These are phyloP conservation scores for Saturnispora mendoncae DNA, from an alignment of 805 yeast species.

Conservation along the genomic window DNA sequence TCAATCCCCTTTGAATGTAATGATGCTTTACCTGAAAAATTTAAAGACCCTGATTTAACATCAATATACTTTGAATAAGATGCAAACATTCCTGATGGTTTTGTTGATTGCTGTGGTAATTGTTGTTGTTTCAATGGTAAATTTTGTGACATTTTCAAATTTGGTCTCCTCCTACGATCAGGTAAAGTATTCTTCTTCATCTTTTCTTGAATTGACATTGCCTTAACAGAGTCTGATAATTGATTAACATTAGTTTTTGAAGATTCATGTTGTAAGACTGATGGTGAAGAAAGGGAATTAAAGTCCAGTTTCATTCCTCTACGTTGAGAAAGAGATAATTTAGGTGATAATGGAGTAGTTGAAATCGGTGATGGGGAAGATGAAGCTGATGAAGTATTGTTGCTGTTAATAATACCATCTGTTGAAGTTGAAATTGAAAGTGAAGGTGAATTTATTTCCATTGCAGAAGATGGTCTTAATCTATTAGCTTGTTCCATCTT, in stretches of 20 bases:
- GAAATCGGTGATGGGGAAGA: not conserved
- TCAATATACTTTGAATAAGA: conserved; percentile 83
- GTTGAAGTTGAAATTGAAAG: not conserved
- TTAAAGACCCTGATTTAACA: conserved; percentile 83
- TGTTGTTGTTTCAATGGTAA: not conserved
- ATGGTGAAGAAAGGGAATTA: conserved; percentile 10
- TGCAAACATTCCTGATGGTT: conserved; percentile 59
- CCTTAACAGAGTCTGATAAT: not conserved
- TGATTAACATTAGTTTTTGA: not conserved
- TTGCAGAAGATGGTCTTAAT: conserved; percentile 3
- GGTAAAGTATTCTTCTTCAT: conserved; percentile 22
- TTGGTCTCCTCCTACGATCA: conserved; percentile 15
- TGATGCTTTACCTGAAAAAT: conserved; percentile 89
- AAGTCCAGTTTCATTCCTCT: conserved; percentile 46
- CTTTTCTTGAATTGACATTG: conserved; percentile 11
- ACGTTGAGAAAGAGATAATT: conserved; percentile 43
- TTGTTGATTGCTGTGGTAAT: not conserved
- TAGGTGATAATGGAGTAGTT: conserved; percentile 16
- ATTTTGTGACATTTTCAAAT: conserved; percentile 12
- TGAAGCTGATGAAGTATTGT: too few species aligned
- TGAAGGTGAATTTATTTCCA: too few species aligned
- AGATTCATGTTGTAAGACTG: not conserved
- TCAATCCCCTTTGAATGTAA: conserved; percentile 87
- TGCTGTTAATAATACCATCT: not conserved
- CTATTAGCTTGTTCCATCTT: conserved; percentile 2